Evolutionary conservation across 2,329 filamentous ascomycete genomes (phyloP).

Genomic region (Colletotrichum endophyticum): DNA sequence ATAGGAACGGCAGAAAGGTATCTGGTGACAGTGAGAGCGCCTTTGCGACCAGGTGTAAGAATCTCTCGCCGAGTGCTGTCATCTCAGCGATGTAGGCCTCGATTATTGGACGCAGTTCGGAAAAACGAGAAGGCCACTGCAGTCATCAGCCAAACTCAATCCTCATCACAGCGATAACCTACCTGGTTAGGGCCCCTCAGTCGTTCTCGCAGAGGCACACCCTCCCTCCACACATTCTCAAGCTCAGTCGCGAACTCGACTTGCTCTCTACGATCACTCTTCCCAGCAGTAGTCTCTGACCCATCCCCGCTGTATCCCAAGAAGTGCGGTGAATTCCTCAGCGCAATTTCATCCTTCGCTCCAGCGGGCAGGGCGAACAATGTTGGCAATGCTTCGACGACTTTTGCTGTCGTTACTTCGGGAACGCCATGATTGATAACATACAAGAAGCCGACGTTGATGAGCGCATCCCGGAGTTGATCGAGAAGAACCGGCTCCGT

Average conservation of each 20-base stretch:
- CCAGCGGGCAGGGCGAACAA: conserved; percentile 45
- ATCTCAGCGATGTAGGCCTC: conserved; percentile 57
- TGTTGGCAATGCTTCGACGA: conserved; percentile 43
- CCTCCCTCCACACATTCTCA: conserved; percentile 34
- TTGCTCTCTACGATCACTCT: conserved; percentile 59
- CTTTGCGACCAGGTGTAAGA: conserved; percentile 61
- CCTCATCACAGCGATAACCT: conserved; percentile 2
- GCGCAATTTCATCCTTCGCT: conserved; percentile 44
- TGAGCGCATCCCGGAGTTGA: conserved; percentile 50
- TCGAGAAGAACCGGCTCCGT: conserved; percentile 40
- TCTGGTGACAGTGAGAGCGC: conserved; percentile 54
- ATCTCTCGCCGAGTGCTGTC: conserved; percentile 54
- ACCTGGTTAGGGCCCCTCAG: conserved; percentile 56
- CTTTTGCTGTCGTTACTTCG: conserved; percentile 32
- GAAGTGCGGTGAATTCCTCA: conserved; percentile 63
- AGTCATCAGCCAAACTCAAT: background rate
- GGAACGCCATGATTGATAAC: conserved; percentile 54
- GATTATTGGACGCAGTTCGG: conserved; percentile 39
- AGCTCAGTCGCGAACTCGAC: conserved; percentile 66
- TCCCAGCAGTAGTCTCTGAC: conserved; percentile 59
- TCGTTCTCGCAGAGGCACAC: conserved; percentile 42
- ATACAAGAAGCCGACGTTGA: conserved; percentile 59
- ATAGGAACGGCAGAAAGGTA: conserved; percentile 57
- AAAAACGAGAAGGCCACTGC: conserved; percentile 46
- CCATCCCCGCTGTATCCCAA: conserved; percentile 63